Evolutionary conservation across 2,329 filamentous ascomycete species (phyloP).

Genomic region (Macrophomina tecta): DNA sequence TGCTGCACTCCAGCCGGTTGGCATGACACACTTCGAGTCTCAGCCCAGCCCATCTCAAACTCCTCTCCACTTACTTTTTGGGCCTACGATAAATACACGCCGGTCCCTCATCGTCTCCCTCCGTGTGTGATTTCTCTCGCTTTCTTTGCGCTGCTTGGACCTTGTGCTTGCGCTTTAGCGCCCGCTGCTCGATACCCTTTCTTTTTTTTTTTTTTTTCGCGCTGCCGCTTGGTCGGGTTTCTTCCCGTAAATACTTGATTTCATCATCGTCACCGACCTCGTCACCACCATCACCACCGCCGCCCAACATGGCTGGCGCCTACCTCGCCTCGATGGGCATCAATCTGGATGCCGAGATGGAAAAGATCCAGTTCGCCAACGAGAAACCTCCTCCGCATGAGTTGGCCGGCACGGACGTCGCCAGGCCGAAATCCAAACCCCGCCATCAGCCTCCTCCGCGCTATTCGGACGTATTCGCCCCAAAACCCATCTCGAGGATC

Average conservation of each 20-base stretch:
- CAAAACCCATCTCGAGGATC: conserved; percentile 37
- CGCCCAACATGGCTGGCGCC: conserved; percentile 26
- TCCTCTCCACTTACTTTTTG: conserved; percentile 11
- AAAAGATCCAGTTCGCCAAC: conserved; percentile 36
- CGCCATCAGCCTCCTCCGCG: conserved; percentile 6
- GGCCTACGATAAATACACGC: conserved; percentile 8
- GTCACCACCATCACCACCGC: neutral
- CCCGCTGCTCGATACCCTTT: conserved; percentile 18
- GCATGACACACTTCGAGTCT: conserved; percentile 17
- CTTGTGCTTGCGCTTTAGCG: conserved; percentile 1
- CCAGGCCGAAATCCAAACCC: conserved; percentile 4
- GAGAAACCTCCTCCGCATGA: neutral
- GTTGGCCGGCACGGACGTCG: neutral
- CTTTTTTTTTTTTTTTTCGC: neutral
- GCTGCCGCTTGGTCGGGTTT: conserved; percentile 6
- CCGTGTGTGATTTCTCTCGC: neutral
- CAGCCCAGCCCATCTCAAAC: conserved; percentile 17
- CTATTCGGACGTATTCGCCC: conserved; percentile 22
- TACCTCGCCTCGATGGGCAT: conserved; percentile 34
- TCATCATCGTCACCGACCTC: neutral
- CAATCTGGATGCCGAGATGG: conserved; percentile 42
- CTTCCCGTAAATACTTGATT: conserved; percentile 2
- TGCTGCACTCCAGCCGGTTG: neutral
- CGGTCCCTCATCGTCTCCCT: neutral
- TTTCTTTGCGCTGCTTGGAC: neutral